Percentiles rank a stretch among this genome's conserved stretches.
These are phyloP conservation scores for Solanum peruvianum DNA, from an alignment of 257 asterid genomes.

Conservation along the genomic window DNA sequence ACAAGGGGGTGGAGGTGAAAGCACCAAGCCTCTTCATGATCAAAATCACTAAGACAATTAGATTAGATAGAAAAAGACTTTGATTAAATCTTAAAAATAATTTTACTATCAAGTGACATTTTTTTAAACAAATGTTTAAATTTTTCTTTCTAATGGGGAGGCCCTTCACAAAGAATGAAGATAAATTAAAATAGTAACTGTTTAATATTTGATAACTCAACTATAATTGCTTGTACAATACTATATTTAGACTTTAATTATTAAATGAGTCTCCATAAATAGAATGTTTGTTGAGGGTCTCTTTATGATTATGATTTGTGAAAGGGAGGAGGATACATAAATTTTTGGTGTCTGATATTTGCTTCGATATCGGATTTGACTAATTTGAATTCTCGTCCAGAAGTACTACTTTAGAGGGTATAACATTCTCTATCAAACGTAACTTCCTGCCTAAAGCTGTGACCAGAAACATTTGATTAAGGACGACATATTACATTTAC, in stretches of 20 bases:
- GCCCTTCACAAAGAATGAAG: neutral
- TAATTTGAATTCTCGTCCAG: neutral
- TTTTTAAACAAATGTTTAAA: neutral
- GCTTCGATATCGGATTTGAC: neutral
- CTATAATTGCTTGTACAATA: neutral
- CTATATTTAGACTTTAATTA: neutral
- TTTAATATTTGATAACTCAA: neutral
- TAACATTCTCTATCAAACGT: neutral
- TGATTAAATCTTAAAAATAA: neutral
- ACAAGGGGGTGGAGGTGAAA: neutral
- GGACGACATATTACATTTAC: neutral
- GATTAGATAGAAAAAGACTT: neutral
- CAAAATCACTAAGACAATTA: neutral
- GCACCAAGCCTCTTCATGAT: neutral
- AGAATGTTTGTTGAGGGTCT: neutral
- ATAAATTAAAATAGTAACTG: neutral
- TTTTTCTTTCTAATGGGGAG: neutral
- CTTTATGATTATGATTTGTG: neutral
- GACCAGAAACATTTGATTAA: neutral
- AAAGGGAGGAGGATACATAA: neutral
- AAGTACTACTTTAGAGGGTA: neutral
- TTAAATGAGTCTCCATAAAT: neutral
- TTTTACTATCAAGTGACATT: neutral
- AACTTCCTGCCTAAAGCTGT: rapidly evolving
- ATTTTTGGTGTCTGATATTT: neutral